Percentiles rank a stretch among this genome's conserved stretches.
Conservation (phyloP, 2,329 filamentous ascomycete genomes). For the Hypoxylon sp. region DNA sequence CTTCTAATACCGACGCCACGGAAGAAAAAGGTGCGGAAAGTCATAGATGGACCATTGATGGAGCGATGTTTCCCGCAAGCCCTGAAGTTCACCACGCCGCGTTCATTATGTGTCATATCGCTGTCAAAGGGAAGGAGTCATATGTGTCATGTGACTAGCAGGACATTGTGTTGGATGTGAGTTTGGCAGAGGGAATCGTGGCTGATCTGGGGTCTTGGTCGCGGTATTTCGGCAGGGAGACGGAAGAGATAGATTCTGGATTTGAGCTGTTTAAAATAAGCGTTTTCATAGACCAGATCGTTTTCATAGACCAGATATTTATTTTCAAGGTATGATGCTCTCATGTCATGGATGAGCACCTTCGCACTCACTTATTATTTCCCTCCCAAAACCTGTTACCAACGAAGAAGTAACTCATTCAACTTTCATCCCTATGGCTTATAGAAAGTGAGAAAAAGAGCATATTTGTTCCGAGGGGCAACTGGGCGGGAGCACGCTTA, state of each 20-base stretch:
- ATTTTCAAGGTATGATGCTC: too few species aligned
- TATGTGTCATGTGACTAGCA: conserved; percentile 38
- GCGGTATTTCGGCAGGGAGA: conserved; percentile 19
- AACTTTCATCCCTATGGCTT: too few species aligned
- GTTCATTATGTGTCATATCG: conserved; percentile 27
- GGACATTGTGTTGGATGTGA: conserved; percentile 26
- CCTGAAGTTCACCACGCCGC: conserved; percentile 31
- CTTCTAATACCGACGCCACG: not conserved
- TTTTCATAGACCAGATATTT: too few species aligned
- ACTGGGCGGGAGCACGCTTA: too few species aligned
- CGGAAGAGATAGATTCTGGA: not conserved
- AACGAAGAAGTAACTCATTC: too few species aligned
- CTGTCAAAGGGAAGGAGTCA: conserved; percentile 35
- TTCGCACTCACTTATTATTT: not conserved
- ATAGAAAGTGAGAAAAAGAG: too few species aligned
- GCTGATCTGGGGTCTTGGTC: conserved; percentile 36
- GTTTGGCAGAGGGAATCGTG: conserved; percentile 31
- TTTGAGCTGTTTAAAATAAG: not conserved
- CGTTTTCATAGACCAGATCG: too few species aligned
- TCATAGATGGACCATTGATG: conserved; percentile 32
- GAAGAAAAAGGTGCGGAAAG: not conserved
- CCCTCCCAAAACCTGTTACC: too few species aligned
- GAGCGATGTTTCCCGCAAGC: conserved; percentile 38
- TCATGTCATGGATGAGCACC: not conserved
- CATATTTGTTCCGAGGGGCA: too few species aligned